Evolutionary conservation across 192 early-diverging fungal species (phyloP).

Genomic region (Umbelopsis vinacea): DNA sequence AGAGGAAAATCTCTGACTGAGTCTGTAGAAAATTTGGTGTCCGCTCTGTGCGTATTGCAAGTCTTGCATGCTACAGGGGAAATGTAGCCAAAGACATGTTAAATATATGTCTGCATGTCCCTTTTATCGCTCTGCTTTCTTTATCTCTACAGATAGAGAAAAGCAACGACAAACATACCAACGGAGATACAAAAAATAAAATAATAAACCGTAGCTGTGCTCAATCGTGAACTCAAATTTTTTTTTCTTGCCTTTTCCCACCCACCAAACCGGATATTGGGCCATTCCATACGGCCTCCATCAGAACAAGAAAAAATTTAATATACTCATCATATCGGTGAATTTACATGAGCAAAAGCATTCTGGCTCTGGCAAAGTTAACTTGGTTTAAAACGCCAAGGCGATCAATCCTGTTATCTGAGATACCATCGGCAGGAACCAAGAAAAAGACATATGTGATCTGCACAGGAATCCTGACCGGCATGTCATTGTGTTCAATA

Average conservation of each 20-base stretch:
- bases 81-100: neutral
- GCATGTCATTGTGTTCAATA: neutral
- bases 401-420: neutral
- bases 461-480: neutral
- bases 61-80: too few species aligned
- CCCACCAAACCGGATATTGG: neutral
- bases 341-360: neutral
- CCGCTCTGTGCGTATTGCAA: too few species aligned
- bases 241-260: constrained; percentile 7
- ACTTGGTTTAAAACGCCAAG: neutral
- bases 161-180: neutral
- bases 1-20: too few species aligned
- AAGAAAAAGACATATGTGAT: neutral
- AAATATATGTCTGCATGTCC: neutral
- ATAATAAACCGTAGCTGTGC: neutral
- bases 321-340: neutral
- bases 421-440: neutral
- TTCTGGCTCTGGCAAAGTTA: neutral
- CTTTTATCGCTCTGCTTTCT: neutral
- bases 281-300: neutral
- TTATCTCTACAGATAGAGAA: neutral
- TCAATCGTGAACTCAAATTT: neutral
- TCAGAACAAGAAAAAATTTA: neutral
- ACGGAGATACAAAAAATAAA: constrained; percentile 7
- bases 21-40: too few species aligned